Evolutionary conservation across 2,329 filamentous ascomycete genomes (phyloP), one percentile per base, ranked within the genome.

Genomic region (Apiospora phragmitis): DNA sequence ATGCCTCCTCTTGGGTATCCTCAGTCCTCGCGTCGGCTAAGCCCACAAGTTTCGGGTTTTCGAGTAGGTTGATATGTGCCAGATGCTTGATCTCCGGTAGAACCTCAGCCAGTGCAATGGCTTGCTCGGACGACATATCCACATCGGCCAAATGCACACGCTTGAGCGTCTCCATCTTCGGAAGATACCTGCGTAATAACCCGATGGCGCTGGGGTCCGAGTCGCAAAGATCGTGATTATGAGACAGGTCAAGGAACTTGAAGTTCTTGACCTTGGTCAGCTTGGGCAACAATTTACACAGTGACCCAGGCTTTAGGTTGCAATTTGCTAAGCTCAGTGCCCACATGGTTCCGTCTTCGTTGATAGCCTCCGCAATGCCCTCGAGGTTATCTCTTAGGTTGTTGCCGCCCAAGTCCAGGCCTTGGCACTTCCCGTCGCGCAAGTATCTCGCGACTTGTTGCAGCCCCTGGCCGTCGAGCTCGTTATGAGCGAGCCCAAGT

Each of bases 241-340:
- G 94, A 6, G 94, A 97, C 45, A 99, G 85, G 79, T 98, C 96
- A 71, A 99, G 90, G 78, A 98, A 98, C 26, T 93, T 91, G 78
- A 98, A 92, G 73, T 92, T 89, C 2, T 87, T 86, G 70, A 98
- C 84, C 74, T 87, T 89, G 35, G 88, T 86, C 69, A 98, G 82
- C 8, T 89, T 89, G 5, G 94, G 94, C 68, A 98, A 87, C 16
- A 98, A 85, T 69, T 90, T 89, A 80, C 89, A 92, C 29, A 98
- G 84, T 14, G 92, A 91, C 0, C 89, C 85, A 0, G 94, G 91
- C 5, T 88, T 90, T 69, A 99, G 84, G 70, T 94, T 93, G 82
- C 95, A 98, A 76, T 94, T 92, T 1, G 94, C 94, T 72, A 99
- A 82, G 79, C 94, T 95, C 68, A 99, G 83, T 0, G 94, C 94